These are phyloP conservation scores for Russula dissimulans DNA, from an alignment of 768 basidiomycete species.

Conservation along the genomic window DNA sequence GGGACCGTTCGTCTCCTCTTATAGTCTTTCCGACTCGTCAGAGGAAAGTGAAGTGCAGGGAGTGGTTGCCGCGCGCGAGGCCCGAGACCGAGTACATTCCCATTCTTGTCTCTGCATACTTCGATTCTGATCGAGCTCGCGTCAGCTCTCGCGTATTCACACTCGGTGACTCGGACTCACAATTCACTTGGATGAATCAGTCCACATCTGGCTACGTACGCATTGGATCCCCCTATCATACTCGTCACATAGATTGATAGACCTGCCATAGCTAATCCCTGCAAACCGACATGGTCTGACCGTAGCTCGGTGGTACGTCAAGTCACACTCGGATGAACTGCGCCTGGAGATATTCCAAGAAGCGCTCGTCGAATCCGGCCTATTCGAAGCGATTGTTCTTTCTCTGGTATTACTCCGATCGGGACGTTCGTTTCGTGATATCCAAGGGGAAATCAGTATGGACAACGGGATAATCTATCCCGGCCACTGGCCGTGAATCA, in stretches of 20 bases:
- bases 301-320: slow-evolving; percentile 6
- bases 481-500: no score
- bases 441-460: background rate
- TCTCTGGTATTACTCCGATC: slow-evolving; percentile 4
- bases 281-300: slow-evolving; percentile 8
- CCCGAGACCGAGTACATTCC: slow-evolving; percentile 5
- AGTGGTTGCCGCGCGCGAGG: slow-evolving; percentile 10
- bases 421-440: slow-evolving; percentile 1
- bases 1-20: slow-evolving; percentile 7
- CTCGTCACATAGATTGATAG: background rate
- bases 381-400: slow-evolving; percentile 9
- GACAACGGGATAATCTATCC: no score
- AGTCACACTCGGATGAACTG: background rate
- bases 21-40: background rate
- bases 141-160: background rate
- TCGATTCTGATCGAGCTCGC: background rate
- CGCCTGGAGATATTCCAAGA: slow-evolving; percentile 5
- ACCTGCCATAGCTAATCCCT: background rate
- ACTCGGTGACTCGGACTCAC: background rate
- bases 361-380: background rate
- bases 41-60: slow-evolving; percentile 8
- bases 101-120: no score
- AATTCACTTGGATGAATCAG: slow-evolving; percentile 2
- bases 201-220: slow-evolving; percentile 3
- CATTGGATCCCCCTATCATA: background rate